These are phyloP conservation scores for Plasmodium coatneyi DNA, from an alignment of 169 alveolate genomes.

Conservation along the genomic window DNA sequence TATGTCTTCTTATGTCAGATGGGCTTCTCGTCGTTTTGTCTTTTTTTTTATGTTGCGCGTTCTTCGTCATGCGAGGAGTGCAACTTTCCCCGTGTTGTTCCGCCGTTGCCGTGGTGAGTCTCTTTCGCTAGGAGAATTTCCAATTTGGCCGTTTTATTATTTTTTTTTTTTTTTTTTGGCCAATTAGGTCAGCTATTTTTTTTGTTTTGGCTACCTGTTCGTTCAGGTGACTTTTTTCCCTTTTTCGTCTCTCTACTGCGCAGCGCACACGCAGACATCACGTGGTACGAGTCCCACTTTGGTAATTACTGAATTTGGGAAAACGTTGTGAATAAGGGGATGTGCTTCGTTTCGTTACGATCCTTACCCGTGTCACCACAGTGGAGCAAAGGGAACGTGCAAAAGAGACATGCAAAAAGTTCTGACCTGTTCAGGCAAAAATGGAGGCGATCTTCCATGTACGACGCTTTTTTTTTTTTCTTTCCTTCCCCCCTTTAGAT, in stretches of 20 bases:
- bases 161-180: not conserved
- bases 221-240: not conserved
- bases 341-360: not conserved
- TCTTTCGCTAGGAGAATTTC: not conserved
- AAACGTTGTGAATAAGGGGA: not conserved
- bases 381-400: not conserved
- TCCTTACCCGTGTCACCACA: not conserved
- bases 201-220: not conserved
- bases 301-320: not conserved
- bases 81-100: not conserved
- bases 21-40: not conserved
- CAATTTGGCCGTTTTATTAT: not conserved
- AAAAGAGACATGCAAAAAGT: not conserved
- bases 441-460: slow-evolving; percentile 11
- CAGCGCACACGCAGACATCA: not conserved
- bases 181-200: not conserved
- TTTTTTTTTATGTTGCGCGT: not conserved
- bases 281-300: not conserved
- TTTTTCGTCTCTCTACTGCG: not conserved
- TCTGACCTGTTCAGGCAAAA: not conserved
- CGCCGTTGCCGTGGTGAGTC: not conserved
- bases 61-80: not conserved
- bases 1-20: not conserved
- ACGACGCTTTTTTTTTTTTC: slow-evolving; percentile 2
- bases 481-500: not conserved